Base-by-base conservation (phyloP, 495 filamentous ascomycete species). In the Daldinia caldariorum region DNA sequence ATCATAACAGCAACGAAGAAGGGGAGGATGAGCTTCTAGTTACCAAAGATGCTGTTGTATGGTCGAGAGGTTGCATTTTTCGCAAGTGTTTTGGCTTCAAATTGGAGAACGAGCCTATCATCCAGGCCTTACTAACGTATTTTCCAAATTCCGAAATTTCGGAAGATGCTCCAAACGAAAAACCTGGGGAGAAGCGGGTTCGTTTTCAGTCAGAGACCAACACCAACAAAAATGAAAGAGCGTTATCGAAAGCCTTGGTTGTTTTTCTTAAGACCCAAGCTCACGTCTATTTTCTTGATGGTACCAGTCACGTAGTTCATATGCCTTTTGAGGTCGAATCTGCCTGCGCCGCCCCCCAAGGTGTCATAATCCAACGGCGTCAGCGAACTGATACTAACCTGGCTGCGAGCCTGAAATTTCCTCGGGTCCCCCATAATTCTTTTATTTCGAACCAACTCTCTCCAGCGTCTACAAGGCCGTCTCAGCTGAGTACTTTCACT, bases 301-400 rank as follows among this genome's bases (percentile, higher is more conserved):
- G 94, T 4, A 87, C 91, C 26, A 97, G 88, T 78, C 93, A 98
- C 85, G 88, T 96, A 62, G 87, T 98, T 61, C 91, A 96, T 77
- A 86, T 99, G 64, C 94, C 95, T 13, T 98, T 99, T 72, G 93
- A 97, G 78, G 90, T 97, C 38, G 92, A 97, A 73, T 88, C 86
- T 54, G 93, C 92, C 9, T 92, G 94, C 79, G 89, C 94, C 13
- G 90, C 93, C 18, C 89, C 92, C 6, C 82, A 86, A 18, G 95
- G 95, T 9, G 81, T 97, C 34, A 83, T 99, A 18, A 87, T 99
- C 61, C 94, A 97, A 74, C 81, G 94, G 41, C 97, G 91, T 67
- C 77, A 78, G 45, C 79, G 77, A 51, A 74, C 76, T 38, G 80
- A 84, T 37, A 78, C 71, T 35, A 58, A 76, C 4, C 72, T 77